Conservation (phyloP, 148 eudicot species). For the Hydrangea macrophylla region DNA sequence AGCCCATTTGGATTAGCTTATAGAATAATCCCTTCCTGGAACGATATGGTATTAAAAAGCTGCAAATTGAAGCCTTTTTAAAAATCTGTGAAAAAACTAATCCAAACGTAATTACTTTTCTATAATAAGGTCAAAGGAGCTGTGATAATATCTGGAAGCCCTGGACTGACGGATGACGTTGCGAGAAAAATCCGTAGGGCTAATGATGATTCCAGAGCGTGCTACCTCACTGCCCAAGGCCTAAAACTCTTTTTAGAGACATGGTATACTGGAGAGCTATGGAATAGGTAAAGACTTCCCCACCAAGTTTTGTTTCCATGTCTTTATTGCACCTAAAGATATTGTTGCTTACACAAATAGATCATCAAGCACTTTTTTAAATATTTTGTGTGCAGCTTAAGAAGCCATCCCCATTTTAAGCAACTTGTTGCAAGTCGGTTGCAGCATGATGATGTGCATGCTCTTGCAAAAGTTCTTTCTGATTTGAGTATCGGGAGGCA, state of each 20-base stretch:
- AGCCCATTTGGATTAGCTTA: too few relatives aligned
- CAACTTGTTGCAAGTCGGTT: constrained; percentile 46
- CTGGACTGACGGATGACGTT: constrained; percentile 53
- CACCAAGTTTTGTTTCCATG: constrained; percentile 3
- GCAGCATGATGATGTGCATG: constrained; percentile 56
- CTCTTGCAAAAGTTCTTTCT: constrained; percentile 72
- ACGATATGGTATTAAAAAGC: too few relatives aligned
- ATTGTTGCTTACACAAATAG: background rate
- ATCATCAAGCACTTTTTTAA: background rate
- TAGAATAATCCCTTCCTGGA: too few relatives aligned
- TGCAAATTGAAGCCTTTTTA: too few relatives aligned
- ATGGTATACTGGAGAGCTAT: constrained; percentile 78
- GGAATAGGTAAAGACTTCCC: constrained; percentile 61
- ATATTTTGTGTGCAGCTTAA: constrained; percentile 71
- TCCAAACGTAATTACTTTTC: background rate
- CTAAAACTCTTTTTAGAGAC: constrained; percentile 52
- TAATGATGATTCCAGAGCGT: constrained; percentile 74
- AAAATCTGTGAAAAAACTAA: background rate
- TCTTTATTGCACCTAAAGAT: background rate
- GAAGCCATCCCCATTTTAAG: constrained; percentile 69
- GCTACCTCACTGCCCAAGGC: constrained; percentile 51
- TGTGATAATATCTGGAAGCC: constrained; percentile 89
- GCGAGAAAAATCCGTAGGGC: constrained; percentile 65
- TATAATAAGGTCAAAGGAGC: constrained; percentile 70
- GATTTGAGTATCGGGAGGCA: constrained; percentile 84